A percentile compares a stretch with the other conserved stretches of the same genome.
Evolutionary conservation across 441 rosid genomes (phyloP).

Genomic region (Bocquillonia castaneifolia): DNA sequence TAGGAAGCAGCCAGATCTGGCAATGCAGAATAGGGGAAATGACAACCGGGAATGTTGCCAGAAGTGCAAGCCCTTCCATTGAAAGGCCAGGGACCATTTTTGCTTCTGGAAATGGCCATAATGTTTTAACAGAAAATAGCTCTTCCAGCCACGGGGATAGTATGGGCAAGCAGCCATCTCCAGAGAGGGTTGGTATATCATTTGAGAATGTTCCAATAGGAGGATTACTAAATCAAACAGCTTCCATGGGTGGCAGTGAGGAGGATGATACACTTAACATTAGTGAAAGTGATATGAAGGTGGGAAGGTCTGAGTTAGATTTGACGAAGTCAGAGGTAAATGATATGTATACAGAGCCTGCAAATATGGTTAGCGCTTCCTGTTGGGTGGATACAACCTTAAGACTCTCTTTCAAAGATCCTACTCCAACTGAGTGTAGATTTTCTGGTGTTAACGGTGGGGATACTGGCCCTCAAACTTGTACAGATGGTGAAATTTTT

Average conservation of each 20-base stretch:
- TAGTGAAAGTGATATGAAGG: constrained; percentile 17
- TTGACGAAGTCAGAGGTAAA: constrained; percentile 23
- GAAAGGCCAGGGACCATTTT: constrained; percentile 17
- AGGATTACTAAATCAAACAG: constrained; percentile 19
- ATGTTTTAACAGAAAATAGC: constrained; percentile 22
- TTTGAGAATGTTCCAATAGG: constrained; percentile 21
- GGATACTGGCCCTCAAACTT: constrained; percentile 33
- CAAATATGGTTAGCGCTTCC: constrained; percentile 24
- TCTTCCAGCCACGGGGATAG: constrained; percentile 17
- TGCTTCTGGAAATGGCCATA: constrained; percentile 25
- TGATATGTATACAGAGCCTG: constrained; percentile 23
- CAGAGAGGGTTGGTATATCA: constrained; percentile 21
- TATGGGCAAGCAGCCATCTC: constrained; percentile 25
- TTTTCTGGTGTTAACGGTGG: constrained; percentile 13
- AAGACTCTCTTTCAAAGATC: constrained; percentile 34
- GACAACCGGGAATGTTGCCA: constrained; percentile 16
- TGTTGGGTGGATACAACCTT: constrained; percentile 33
- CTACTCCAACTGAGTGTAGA: constrained; percentile 23
- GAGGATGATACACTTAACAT: constrained; percentile 20
- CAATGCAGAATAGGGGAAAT: constrained; percentile 28
- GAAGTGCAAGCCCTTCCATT: constrained; percentile 18
- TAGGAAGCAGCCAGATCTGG: constrained; percentile 10
- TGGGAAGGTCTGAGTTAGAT: constrained; percentile 25
- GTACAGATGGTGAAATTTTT: constrained; percentile 26
- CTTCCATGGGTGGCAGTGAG: constrained; percentile 26